Percentiles rank a stretch among this genome's conserved stretches.
Evolutionary conservation across 495 filamentous ascomycete genomes (phyloP).

Genomic region (Aspergillus taichungensis): DNA sequence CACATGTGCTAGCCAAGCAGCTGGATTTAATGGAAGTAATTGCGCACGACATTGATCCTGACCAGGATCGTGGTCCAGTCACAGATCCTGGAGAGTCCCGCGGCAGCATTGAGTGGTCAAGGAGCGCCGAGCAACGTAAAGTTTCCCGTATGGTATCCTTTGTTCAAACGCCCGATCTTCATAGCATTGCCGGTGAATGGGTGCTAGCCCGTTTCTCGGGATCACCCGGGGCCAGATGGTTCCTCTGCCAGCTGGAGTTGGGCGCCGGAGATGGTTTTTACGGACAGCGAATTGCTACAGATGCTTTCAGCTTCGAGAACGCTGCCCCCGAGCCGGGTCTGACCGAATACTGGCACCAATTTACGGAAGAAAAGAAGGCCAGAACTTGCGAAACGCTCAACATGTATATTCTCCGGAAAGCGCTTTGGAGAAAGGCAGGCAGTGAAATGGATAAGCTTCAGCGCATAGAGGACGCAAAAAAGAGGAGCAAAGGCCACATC

Average conservation of each 20-base stretch:
- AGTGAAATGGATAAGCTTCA: too few species aligned
- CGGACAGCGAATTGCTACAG: slow-evolving; percentile 6
- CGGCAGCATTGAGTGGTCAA: too few species aligned
- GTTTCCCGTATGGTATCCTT: slow-evolving; percentile 33
- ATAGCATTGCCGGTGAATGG: slow-evolving; percentile 38
- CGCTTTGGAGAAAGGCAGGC: too few species aligned
- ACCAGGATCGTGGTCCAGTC: too few species aligned
- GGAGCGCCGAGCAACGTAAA: too few species aligned
- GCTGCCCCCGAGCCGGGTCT: slow-evolving; percentile 11
- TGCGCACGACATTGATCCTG: neutral
- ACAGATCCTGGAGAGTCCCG: too few species aligned
- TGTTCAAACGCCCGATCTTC: slow-evolving; percentile 28
- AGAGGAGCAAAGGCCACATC: too few species aligned
- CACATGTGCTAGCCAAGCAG: slow-evolving; percentile 4
- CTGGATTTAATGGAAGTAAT: slow-evolving; percentile 11
- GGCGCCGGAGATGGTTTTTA: slow-evolving; percentile 7
- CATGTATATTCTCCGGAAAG: too few species aligned
- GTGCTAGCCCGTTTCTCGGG: slow-evolving; percentile 38
- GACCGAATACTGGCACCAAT: slow-evolving; percentile 11
- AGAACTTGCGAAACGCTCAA: too few species aligned
- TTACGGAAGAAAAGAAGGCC: too few species aligned
- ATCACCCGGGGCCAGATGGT: slow-evolving; percentile 33
- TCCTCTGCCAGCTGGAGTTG: slow-evolving; percentile 38
- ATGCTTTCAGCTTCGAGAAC: slow-evolving; percentile 11
- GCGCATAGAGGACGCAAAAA: too few species aligned